Percentiles rank a stretch among this genome's conserved stretches.
Conservation (phyloP, 1,284 basidiomycete species). For the Ustanciosporium gigantosporum region DNA sequence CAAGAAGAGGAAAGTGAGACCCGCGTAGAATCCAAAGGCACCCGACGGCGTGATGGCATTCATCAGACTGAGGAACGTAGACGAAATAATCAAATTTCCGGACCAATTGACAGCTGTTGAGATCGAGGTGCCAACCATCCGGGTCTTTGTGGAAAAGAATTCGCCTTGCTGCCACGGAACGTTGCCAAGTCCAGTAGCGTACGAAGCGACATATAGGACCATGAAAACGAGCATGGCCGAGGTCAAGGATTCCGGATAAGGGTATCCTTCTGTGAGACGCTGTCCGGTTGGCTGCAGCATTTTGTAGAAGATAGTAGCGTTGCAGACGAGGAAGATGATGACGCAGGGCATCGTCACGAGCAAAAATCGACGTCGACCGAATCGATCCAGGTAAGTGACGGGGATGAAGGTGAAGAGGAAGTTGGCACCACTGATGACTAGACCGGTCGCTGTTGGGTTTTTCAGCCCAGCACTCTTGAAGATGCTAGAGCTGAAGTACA, state of each 20-base stretch:
- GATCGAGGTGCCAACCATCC: slow-evolving; percentile 73
- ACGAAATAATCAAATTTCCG: slow-evolving; percentile 75
- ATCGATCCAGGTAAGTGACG: slow-evolving; percentile 73
- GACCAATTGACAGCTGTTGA: slow-evolving; percentile 81
- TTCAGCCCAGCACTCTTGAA: slow-evolving; percentile 60
- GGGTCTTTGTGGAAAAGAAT: slow-evolving; percentile 70
- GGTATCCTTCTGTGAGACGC: slow-evolving; percentile 69
- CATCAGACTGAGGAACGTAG: slow-evolving; percentile 79
- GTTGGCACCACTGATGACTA: slow-evolving; percentile 61
- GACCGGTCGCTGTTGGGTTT: slow-evolving; percentile 57
- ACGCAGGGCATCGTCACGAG: slow-evolving; percentile 76
- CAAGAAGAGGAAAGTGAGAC: slow-evolving; percentile 73
- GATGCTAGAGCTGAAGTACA: slow-evolving; percentile 61
- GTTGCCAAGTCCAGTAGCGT: slow-evolving; percentile 70
- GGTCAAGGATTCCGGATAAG: slow-evolving; percentile 72
- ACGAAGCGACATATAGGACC: slow-evolving; percentile 80
- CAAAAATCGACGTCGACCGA: slow-evolving; percentile 78
- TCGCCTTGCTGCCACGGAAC: slow-evolving; percentile 87
- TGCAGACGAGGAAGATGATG: slow-evolving; percentile 72
- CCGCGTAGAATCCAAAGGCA: slow-evolving; percentile 72
- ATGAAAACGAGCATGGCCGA: slow-evolving; percentile 75
- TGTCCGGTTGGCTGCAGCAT: slow-evolving; percentile 72
- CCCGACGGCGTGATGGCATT: slow-evolving; percentile 71
- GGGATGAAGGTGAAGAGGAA: slow-evolving; percentile 81
- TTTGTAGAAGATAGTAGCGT: slow-evolving; percentile 74